Evolutionary conservation across 2,329 filamentous ascomycete genomes (phyloP).

Genomic region (Diaporthe sp.): DNA sequence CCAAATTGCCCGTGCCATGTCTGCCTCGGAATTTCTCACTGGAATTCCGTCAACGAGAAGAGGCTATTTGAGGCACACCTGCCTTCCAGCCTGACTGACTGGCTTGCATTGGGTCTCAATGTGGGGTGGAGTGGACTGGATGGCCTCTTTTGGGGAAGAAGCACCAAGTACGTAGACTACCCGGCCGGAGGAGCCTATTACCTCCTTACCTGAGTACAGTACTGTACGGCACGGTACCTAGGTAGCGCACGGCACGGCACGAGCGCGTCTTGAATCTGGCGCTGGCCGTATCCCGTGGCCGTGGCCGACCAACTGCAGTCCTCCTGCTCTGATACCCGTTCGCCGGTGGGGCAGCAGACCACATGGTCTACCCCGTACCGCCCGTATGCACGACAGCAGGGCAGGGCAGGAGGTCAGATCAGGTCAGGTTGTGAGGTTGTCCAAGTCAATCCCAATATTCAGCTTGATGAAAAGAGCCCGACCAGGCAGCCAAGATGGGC

Average conservation of each 20-base stretch:
- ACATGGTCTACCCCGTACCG: slow-evolving; percentile 8
- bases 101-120: slow-evolving; percentile 5
- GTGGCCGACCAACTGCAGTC: slow-evolving; percentile 10
- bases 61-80: not conserved
- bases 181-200: not conserved
- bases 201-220: not conserved
- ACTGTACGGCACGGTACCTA: slow-evolving; percentile 2
- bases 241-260: slow-evolving; percentile 29
- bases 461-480: slow-evolving; percentile 28
- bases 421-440: not conserved
- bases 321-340: not conserved
- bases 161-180: not conserved
- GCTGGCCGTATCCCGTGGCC: slow-evolving; percentile 10
- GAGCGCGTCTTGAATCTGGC: slow-evolving; percentile 1
- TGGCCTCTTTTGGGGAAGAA: not conserved
- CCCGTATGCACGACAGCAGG: not conserved
- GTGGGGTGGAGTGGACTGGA: slow-evolving; percentile 2
- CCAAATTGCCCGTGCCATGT: slow-evolving; percentile 10
- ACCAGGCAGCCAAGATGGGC: slow-evolving; percentile 13
- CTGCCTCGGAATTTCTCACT: slow-evolving; percentile 2
- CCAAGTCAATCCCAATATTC: slow-evolving; percentile 34
- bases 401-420: not conserved
- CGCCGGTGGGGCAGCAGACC: not conserved
- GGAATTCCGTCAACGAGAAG: not conserved
- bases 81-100: not conserved